Percentiles rank a stretch among this genome's conserved stretches.
Conservation (phyloP, 768 basidiomycete species). For the Kockovaella imperatae region DNA sequence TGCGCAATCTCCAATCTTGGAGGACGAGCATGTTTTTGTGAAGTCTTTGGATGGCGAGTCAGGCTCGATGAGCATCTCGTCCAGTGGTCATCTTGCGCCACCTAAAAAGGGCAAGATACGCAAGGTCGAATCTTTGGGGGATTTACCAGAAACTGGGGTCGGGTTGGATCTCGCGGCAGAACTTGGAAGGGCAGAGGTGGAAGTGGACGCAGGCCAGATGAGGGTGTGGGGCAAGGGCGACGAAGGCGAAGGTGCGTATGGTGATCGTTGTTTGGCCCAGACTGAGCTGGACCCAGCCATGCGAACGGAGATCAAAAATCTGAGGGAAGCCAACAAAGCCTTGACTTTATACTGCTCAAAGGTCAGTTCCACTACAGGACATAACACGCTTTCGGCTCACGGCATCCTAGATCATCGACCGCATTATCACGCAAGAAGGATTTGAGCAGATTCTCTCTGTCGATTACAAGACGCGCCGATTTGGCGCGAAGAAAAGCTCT, state of each 20-base stretch:
- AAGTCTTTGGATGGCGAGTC: slow-evolving; percentile 4
- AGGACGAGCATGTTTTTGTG: slow-evolving; percentile 8
- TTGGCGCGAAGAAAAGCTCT: slow-evolving; percentile 1
- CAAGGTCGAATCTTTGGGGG: slow-evolving; percentile 1
- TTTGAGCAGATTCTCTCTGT: slow-evolving; percentile 94
- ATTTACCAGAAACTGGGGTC: slow-evolving; percentile 11
- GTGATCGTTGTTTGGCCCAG: not conserved
- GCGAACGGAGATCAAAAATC: slow-evolving; percentile 75
- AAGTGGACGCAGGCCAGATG: slow-evolving; percentile 16
- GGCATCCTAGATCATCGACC: slow-evolving; percentile 66
- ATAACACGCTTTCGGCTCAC: not conserved
- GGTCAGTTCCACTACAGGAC: slow-evolving; percentile 11
- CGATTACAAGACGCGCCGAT: slow-evolving; percentile 53
- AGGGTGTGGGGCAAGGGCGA: slow-evolving; percentile 18
- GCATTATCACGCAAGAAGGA: slow-evolving; percentile 86
- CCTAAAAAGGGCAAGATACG: not conserved
- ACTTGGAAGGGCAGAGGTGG: slow-evolving; percentile 77
- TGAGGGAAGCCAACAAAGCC: slow-evolving; percentile 94
- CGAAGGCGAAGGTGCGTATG: slow-evolving; percentile 21
- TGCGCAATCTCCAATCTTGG: slow-evolving; percentile 22
- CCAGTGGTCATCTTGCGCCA: slow-evolving; percentile 1
- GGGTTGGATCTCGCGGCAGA: slow-evolving; percentile 58
- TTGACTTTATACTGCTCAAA: slow-evolving; percentile 91
- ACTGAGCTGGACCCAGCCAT: slow-evolving; percentile 49
- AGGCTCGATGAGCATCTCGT: not conserved